Evolutionary conservation across 805 yeast genomes (phyloP).

Genomic region (Cyberlindnera saturnus): DNA sequence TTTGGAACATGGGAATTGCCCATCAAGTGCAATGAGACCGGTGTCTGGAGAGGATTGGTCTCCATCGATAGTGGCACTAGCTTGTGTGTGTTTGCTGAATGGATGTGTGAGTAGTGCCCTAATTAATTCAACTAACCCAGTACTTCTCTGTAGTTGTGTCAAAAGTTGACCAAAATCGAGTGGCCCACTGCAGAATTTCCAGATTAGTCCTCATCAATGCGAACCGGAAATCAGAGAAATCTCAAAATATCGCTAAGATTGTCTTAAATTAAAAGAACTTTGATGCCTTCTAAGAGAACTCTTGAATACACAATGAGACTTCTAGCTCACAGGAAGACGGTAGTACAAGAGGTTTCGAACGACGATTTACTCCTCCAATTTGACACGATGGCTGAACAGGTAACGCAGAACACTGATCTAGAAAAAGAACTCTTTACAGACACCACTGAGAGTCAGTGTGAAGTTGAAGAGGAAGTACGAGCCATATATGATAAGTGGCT

Average conservation of each 20-base stretch:
- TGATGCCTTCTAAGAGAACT: too few relatives aligned
- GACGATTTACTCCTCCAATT: constrained; percentile 5
- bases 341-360: constrained; percentile 3
- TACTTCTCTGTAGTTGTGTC: neutral
- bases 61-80: constrained; percentile 70
- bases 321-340: constrained; percentile 1
- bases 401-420: constrained; percentile 9
- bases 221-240: neutral
- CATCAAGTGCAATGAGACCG: constrained; percentile 61
- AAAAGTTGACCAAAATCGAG: too few relatives aligned
- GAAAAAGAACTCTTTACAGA: constrained; percentile 29
- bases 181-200: neutral
- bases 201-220: constrained; percentile 3
- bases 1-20: constrained; percentile 56
- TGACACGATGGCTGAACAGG: constrained; percentile 16
- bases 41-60: constrained; percentile 79
- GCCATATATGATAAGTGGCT: constrained; percentile 26
- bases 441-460: constrained; percentile 30
- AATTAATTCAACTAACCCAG: neutral
- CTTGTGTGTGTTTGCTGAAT: constrained; percentile 89
- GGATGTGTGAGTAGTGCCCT: constrained; percentile 49
- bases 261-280: too few relatives aligned
- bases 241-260: too few relatives aligned
- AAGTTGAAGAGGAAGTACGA: constrained; percentile 25
- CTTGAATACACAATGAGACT: neutral